phyloP scores from a whole-genome alignment of 805 yeast species.

The Wickerhamiella bombiphila region DNA sequence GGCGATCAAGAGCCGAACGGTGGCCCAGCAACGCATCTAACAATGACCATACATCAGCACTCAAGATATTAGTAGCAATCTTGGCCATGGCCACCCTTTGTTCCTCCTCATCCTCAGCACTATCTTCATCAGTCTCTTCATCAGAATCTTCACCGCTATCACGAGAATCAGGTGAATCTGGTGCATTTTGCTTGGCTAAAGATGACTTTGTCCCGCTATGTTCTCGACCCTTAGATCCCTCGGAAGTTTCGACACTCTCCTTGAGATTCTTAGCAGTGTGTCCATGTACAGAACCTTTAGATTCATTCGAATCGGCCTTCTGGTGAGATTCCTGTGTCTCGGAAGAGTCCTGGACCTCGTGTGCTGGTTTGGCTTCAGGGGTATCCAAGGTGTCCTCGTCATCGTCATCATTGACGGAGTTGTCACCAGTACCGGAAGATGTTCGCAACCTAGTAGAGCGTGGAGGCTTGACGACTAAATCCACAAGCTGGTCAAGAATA shows the following conservation, averaged over 20 bases:
- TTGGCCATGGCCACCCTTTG: slow-evolving; percentile 30
- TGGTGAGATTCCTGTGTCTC: background rate
- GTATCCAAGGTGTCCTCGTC: slow-evolving; percentile 14
- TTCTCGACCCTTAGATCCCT: slow-evolving; percentile 1
- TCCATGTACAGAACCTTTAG: slow-evolving; percentile 6
- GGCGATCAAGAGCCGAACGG: slow-evolving; percentile 42
- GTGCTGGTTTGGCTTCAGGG: slow-evolving; percentile 8
- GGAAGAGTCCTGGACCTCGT: background rate
- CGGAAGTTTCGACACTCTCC: background rate
- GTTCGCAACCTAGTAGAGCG: slow-evolving; percentile 15
- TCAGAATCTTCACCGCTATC: slow-evolving; percentile 4
- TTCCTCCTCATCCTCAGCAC: slow-evolving; percentile 17
- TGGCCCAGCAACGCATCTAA: slow-evolving; percentile 81
- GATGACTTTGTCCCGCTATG: background rate
- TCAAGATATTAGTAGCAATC: slow-evolving; percentile 74
- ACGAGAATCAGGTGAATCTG: too few relatives aligned
- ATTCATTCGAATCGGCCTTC: slow-evolving; percentile 20
- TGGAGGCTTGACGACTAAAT: slow-evolving; percentile 33
- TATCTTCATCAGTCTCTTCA: background rate
- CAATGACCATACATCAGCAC: slow-evolving; percentile 88
- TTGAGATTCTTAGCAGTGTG: background rate
- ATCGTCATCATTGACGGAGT: slow-evolving; percentile 18
- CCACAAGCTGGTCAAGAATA: slow-evolving; percentile 51
- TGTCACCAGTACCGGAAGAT: slow-evolving; percentile 13
- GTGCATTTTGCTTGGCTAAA: too few relatives aligned